Conservation (phyloP, 257 asterid genomes). For the Gentiana dahurica region DNA sequence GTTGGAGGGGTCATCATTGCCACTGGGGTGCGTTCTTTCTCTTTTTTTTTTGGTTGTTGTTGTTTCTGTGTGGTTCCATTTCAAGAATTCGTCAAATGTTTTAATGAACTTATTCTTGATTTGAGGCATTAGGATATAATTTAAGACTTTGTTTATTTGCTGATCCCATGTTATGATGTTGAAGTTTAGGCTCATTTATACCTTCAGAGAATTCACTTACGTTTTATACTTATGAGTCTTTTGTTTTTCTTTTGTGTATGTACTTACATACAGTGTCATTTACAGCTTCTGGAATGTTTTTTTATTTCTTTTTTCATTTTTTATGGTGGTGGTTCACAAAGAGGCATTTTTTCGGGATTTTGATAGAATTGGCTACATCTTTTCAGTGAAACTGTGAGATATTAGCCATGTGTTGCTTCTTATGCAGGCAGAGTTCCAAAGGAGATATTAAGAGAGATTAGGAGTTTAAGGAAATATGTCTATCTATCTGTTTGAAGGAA, state of each 20-base stretch:
- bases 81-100: neutral
- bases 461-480: too few species aligned
- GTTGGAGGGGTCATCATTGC: constrained; percentile 92
- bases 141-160: neutral
- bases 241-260: neutral
- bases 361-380: neutral
- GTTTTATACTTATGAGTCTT: neutral
- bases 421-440: neutral
- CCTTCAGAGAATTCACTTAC: neutral
- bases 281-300: neutral
- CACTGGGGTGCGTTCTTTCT: constrained; percentile 59
- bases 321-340: neutral
- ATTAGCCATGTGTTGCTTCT: constrained; percentile 1
- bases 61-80: constrained; percentile 6
- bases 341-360: constrained; percentile 1
- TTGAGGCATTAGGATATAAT: constrained; percentile 2
- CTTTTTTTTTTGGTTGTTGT: neutral
- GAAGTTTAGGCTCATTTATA: constrained; percentile 7
- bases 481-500: neutral
- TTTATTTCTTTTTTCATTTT: neutral
- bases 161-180: neutral
- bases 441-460: too few species aligned
- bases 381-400: neutral
- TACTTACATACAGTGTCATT: neutral
- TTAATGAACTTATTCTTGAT: neutral